Conservation (phyloP, 441 rosid genomes). For the Euphorbia celastroides region DNA sequence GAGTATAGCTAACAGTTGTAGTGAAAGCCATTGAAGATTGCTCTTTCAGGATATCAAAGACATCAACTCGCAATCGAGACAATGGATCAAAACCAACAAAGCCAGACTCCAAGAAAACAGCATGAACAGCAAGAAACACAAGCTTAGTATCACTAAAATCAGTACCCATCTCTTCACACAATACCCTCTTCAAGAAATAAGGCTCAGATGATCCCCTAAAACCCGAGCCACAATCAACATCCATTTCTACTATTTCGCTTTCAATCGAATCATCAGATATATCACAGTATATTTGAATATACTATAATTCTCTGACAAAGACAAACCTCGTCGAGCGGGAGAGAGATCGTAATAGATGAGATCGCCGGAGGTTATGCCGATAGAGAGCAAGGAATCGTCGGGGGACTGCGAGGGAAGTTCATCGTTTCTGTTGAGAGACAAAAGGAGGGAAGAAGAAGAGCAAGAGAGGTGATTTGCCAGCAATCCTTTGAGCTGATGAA, state of each 20-base stretch:
- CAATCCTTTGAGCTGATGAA: background rate
- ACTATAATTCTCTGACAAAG: too few relatives aligned
- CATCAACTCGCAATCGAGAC: constrained; percentile 31
- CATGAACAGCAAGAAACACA: constrained; percentile 54
- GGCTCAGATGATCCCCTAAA: constrained; percentile 40
- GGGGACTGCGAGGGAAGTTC: background rate
- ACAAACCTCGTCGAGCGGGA: too few relatives aligned
- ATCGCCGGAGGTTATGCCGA: too few relatives aligned
- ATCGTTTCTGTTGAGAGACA: background rate
- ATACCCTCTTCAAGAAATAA: constrained; percentile 47
- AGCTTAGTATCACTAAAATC: constrained; percentile 34
- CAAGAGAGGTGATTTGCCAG: background rate
- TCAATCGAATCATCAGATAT: too few relatives aligned
- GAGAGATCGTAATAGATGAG: too few relatives aligned
- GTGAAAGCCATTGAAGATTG: constrained; percentile 27
- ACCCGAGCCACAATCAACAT: constrained; percentile 20
- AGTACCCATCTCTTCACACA: constrained; percentile 43
- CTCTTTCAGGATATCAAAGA: constrained; percentile 39
- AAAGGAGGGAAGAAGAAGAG: background rate
- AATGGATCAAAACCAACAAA: constrained; percentile 41
- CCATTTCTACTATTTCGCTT: constrained; percentile 15
- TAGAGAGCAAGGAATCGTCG: too few relatives aligned
- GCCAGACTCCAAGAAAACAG: constrained; percentile 64
- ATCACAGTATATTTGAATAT: too few relatives aligned
- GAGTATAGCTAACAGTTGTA: constrained; percentile 49